phyloP scores from a whole-genome alignment of 345 rosid species.

The Camelina sativa region DNA sequence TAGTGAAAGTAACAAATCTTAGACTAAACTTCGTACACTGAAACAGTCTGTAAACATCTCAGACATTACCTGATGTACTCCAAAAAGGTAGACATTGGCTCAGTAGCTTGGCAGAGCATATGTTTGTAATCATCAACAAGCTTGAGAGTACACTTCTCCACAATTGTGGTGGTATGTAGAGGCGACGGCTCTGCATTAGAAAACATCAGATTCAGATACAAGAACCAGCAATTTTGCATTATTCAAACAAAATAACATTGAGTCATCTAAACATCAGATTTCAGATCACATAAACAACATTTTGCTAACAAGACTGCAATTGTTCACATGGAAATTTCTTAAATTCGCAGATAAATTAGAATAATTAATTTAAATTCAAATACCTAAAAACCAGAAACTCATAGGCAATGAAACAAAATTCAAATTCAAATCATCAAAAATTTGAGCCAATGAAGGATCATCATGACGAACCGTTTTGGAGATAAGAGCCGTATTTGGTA shows the following conservation, averaged over 20 bases:
- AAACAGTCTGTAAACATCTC: not conserved
- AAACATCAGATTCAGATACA: conserved; percentile 20
- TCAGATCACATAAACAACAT: conserved; percentile 1
- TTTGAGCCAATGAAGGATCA: not conserved
- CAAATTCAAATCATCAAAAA: conserved; percentile 1
- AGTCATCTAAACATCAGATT: conserved; percentile 8
- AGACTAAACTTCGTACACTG: not conserved
- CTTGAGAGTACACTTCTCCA: conserved; percentile 97
- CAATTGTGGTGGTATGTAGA: conserved; percentile 93
- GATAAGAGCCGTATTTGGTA: conserved; percentile 94
- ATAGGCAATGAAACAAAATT: conserved; percentile 3
- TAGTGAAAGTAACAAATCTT: conserved; percentile 3
- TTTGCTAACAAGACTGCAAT: not conserved
- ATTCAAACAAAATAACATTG: not conserved
- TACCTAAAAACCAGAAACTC: conserved; percentile 33
- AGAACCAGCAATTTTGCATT: not conserved
- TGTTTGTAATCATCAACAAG: conserved; percentile 97
- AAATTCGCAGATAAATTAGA: not conserved
- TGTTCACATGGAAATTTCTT: not conserved
- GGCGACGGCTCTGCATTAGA: conserved; percentile 87
- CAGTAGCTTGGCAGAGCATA: conserved; percentile 96
- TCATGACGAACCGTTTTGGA: conserved; percentile 75
- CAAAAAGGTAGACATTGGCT: conserved; percentile 91
- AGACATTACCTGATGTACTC: conserved; percentile 83
- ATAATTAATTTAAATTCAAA: too few species aligned